phyloP scores from a whole-genome alignment of 192 early-diverging fungal genomes.

The Lobosporangium transversale region DNA sequence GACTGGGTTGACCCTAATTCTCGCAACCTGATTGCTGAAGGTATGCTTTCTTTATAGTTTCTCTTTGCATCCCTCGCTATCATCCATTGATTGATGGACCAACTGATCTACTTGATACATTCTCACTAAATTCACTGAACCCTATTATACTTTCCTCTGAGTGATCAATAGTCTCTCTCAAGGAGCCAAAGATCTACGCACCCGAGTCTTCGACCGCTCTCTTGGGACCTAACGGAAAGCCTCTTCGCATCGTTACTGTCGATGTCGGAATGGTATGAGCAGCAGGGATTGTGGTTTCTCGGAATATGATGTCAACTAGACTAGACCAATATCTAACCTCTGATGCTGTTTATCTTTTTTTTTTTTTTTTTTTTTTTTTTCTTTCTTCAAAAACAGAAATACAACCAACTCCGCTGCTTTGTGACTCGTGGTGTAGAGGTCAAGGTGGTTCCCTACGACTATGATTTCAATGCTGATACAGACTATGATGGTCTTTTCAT shows the following conservation, averaged over 20 bases:
- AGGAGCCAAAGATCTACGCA: conserved; percentile 76
- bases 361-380: too few species aligned
- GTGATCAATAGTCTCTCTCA: conserved; percentile 91
- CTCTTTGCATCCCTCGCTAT: too few species aligned
- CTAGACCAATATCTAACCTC: too few species aligned
- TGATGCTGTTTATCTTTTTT: too few species aligned
- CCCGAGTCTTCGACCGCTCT: conserved; percentile 69
- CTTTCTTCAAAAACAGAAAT: too few species aligned
- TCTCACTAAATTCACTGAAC: too few species aligned
- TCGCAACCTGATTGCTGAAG: conserved; percentile 91
- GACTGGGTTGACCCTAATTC: conserved; percentile 94
- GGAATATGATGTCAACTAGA: too few species aligned
- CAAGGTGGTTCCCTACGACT: conserved; percentile 96
- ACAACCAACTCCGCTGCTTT: conserved; percentile 99
- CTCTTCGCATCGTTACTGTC: conserved; percentile 88
- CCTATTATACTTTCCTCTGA: too few species aligned
- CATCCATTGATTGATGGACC: too few species aligned
- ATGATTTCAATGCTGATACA: conserved; percentile 84
- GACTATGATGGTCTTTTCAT: conserved; percentile 92
- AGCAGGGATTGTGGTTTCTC: too few species aligned
- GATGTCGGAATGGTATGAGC: conserved; percentile 92
- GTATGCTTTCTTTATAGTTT: conserved; percentile 29
- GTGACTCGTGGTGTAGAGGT: conserved; percentile 94
- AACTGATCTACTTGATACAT: too few species aligned
- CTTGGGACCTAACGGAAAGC: conserved; percentile 69